Evolutionary conservation across 345 rosid genomes (phyloP).

Genomic region (Syzygium jambos): DNA sequence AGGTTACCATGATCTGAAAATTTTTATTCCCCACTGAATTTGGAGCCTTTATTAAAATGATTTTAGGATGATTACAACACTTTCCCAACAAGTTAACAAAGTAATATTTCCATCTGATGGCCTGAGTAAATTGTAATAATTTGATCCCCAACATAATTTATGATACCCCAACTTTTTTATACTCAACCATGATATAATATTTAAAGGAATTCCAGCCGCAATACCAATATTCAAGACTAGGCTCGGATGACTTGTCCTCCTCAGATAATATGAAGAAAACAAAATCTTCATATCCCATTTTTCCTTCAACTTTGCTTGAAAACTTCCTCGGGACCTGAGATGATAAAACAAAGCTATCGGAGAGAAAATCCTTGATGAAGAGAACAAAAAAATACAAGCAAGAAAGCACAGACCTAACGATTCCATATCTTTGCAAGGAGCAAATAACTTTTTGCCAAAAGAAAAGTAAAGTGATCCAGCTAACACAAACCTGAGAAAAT

Average conservation of each 20-base stretch:
- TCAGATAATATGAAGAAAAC: slow-evolving; percentile 90
- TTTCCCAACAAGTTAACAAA: not conserved
- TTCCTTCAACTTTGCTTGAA: slow-evolving; percentile 77
- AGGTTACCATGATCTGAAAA: not conserved
- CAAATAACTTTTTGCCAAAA: not conserved
- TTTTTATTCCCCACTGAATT: not conserved
- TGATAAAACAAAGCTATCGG: not conserved
- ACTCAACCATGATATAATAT: not conserved
- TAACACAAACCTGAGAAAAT: slow-evolving; percentile 79
- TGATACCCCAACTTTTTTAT: not conserved
- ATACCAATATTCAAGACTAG: slow-evolving; percentile 96
- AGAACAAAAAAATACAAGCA: not conserved
- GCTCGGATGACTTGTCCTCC: slow-evolving; percentile 94
- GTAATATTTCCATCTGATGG: not conserved
- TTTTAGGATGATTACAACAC: not conserved
- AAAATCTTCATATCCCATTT: slow-evolving; percentile 97
- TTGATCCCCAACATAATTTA: not conserved
- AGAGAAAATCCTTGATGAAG: not conserved
- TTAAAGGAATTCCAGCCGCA: not conserved
- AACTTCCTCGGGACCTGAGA: slow-evolving; percentile 73
- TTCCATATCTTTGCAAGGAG: not conserved
- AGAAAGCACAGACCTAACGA: not conserved
- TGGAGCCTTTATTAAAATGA: not conserved
- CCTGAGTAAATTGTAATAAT: not conserved
- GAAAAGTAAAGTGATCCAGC: not conserved